A percentile compares a stretch with the other conserved stretches of the same genome.
Evolutionary conservation across 106 monocot species (phyloP).

Genomic region (Phalaenopsis equestris): DNA sequence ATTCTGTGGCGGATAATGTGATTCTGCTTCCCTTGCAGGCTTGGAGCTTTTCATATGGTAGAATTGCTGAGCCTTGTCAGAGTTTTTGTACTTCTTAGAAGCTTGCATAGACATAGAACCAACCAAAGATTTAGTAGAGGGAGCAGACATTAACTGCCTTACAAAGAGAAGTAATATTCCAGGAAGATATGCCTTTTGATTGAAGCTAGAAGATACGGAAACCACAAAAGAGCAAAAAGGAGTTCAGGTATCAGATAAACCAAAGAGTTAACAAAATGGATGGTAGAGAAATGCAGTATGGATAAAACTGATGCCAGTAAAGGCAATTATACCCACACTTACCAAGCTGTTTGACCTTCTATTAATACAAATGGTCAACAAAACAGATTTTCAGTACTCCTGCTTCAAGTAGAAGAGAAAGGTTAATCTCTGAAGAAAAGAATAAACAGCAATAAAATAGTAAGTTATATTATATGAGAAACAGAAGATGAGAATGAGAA

Average conservation of each 20-base stretch:
- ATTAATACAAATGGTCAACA: not conserved
- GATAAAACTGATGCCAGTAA: not conserved
- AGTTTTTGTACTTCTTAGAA: not conserved
- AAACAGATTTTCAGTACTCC: too few species aligned
- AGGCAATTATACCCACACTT: not conserved
- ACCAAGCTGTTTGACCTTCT: not conserved
- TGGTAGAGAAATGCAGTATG: not conserved
- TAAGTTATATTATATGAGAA: not conserved
- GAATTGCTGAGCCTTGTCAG: not conserved
- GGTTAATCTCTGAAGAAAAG: not conserved
- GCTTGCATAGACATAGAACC: not conserved
- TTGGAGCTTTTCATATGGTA: constrained; percentile 20
- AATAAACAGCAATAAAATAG: not conserved
- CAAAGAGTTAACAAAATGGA: not conserved
- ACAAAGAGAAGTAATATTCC: not conserved
- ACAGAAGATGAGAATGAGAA: too few species aligned
- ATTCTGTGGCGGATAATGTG: constrained; percentile 20
- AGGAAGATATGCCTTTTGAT: not conserved
- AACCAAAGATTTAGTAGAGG: not conserved
- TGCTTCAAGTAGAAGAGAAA: not conserved
- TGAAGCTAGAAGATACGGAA: not conserved
- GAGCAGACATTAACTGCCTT: not conserved
- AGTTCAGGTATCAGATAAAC: not conserved
- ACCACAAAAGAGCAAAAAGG: not conserved
- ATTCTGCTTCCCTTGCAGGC: constrained; percentile 20